phyloP scores from a whole-genome alignment of 305 asterid genomes.

The Coffea humblotiana region DNA sequence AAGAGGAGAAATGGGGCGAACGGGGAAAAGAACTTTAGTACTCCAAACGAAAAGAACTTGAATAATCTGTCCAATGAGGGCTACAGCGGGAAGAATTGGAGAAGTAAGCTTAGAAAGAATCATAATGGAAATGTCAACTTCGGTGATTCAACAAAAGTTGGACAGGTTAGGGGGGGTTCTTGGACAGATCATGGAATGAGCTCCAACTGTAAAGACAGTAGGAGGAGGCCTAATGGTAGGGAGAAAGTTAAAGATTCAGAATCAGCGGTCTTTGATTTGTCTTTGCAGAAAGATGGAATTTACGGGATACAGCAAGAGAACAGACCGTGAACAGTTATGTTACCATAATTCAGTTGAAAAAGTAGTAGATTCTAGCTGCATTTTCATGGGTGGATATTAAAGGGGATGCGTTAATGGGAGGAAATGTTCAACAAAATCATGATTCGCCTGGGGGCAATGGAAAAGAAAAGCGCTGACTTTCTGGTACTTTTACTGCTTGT shows the following conservation, averaged over 20 bases:
- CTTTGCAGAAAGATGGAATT: conserved; percentile 62
- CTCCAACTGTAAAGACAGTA: conserved; percentile 20
- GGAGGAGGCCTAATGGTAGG: conserved; percentile 23
- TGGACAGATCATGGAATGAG: conserved; percentile 20
- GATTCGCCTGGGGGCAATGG: background rate
- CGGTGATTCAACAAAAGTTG: conserved; percentile 31
- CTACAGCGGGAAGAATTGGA: conserved; percentile 22
- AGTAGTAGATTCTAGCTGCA: background rate
- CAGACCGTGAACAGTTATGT: conserved; percentile 15
- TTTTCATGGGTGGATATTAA: background rate
- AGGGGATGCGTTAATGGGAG: too few species aligned
- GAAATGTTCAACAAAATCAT: background rate
- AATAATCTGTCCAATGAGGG: conserved; percentile 28
- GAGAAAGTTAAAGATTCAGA: conserved; percentile 32
- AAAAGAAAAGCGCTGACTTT: background rate
- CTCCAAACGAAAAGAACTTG: conserved; percentile 15
- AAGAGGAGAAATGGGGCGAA: conserved; percentile 10
- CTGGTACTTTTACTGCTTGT: background rate
- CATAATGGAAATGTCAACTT: conserved; percentile 30
- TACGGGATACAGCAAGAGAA: conserved; percentile 45
- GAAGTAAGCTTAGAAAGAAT: conserved; percentile 37
- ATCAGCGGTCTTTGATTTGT: conserved; percentile 52
- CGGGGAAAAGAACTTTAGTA: conserved; percentile 32
- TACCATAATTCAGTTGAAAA: background rate
- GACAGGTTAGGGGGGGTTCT: conserved; percentile 20